Evolutionary conservation across 2,329 filamentous ascomycete species (phyloP), one percentile per base, ranked within the genome.

Genomic region (Pestalotiopsis sp.): DNA sequence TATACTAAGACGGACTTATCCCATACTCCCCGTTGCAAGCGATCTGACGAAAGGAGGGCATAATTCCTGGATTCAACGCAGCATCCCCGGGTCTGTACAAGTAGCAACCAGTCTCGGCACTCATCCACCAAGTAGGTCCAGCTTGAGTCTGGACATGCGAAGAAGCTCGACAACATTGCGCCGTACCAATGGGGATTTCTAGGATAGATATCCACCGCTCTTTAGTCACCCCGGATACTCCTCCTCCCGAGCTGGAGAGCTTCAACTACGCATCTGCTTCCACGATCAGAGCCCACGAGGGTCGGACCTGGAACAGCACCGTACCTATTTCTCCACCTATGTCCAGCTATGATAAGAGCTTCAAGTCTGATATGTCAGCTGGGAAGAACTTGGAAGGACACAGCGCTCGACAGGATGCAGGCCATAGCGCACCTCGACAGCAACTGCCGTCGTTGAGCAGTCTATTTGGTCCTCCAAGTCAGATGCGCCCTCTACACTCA

Each of bases 361-460:
- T 80, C 70, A 81, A 78, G 75, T 75, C 78, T 77, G 82, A 83
- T 69, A 82, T 84, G 82, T 80, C 80, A 72, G 74, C 79, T 70
- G 79, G 79, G 69, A 82, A 81, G 74, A 79, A 76, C 64, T 73
- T 77, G 66, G 81, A 82, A 71, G 80, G 81, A 66, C 76, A 75
- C 36, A 78, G 78, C 61, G 71, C 74, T 65, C 80, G 78, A 70
- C 78, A 79, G 67, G 81, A 83, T 25, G 68, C 74, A 74, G 61
- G 59, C 31, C 69, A 70, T 38, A 67, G 73, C 73, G 75, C 76
- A 58, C 72, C 79, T 62, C 81, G 82, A 68, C 85, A 86, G 71
- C 84, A 87, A 72, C 82, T 89, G 25, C 87, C 87, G 1, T 84
- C 87, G 5, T 73, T 90, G 71, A 88, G 85, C 77, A 89, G 86